Percentiles rank a stretch among this genome's conserved stretches.
These are phyloP conservation scores for Diutina neorugosa DNA, from an alignment of 1,139 yeast species.

Conservation along the genomic window DNA sequence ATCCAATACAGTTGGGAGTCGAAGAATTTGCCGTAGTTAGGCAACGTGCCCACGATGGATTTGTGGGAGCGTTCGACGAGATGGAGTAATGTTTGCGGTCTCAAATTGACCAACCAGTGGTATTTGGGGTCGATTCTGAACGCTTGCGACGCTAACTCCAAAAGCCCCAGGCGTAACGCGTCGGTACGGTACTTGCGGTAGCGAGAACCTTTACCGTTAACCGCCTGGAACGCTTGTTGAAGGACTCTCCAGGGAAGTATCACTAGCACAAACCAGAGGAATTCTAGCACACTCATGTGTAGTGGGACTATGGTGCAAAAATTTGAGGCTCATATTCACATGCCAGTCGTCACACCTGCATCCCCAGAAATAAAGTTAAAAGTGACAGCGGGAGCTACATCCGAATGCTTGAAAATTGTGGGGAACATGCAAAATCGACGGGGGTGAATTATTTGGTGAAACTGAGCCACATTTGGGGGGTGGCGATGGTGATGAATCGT, in stretches of 20 bases:
- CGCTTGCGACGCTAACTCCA: conserved; percentile 1
- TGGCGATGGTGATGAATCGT: too few species aligned
- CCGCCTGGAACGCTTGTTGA: background rate
- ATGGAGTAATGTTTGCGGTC: background rate
- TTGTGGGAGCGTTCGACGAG: background rate
- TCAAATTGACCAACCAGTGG: conserved; percentile 2
- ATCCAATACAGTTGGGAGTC: conserved; percentile 16
- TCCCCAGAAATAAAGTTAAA: background rate
- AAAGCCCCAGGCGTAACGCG: background rate
- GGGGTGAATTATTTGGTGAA: background rate
- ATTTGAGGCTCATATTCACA: background rate
- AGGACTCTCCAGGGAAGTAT: background rate
- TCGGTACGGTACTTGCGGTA: conserved; percentile 1
- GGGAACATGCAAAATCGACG: background rate
- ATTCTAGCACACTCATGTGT: background rate
- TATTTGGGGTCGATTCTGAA: background rate
- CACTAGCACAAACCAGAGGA: background rate
- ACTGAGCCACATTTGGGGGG: background rate
- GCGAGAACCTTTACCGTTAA: background rate
- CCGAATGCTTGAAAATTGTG: background rate
- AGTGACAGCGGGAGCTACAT: background rate
- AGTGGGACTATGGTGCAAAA: background rate
- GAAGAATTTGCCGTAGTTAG: background rate
- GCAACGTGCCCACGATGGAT: background rate
- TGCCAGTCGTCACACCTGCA: background rate